These are phyloP conservation scores for Alternaria dauci DNA, from an alignment of 2,329 filamentous ascomycete genomes.

Conservation along the genomic window DNA sequence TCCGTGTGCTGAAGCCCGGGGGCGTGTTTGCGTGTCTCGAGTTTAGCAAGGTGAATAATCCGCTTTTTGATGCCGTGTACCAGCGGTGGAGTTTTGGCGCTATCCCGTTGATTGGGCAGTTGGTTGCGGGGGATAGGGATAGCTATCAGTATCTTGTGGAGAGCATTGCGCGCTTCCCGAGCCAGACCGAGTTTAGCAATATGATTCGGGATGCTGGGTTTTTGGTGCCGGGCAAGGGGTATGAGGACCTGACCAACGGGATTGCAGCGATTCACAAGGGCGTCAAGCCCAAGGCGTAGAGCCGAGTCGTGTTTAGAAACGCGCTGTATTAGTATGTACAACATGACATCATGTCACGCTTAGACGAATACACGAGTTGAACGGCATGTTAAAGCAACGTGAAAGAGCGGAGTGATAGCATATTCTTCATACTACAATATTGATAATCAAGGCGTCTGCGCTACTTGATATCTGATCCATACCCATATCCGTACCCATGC, in stretches of 20 bases:
- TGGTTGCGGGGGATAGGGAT: conserved; percentile 91
- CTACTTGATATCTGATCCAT: background rate
- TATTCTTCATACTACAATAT: conserved; percentile 7
- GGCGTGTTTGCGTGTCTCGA: conserved; percentile 97
- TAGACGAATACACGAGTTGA: conserved; percentile 3
- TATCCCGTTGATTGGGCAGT: conserved; percentile 92
- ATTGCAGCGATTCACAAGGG: conserved; percentile 97
- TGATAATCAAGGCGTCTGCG: background rate
- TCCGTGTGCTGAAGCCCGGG: conserved; percentile 88
- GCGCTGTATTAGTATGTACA: background rate
- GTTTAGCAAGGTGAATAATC: conserved; percentile 85
- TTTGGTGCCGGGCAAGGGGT: conserved; percentile 73
- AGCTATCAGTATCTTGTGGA: conserved; percentile 99
- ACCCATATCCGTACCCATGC: background rate
- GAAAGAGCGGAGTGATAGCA: conserved; percentile 11
- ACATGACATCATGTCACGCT: background rate
- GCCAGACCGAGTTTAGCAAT: conserved; percentile 80
- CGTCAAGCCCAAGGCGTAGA: conserved; percentile 71
- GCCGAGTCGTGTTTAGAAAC: background rate
- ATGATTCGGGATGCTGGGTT: conserved; percentile 91
- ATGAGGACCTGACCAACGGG: conserved; percentile 89
- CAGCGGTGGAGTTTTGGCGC: conserved; percentile 95
- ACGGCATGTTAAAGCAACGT: background rate
- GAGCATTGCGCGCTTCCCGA: conserved; percentile 93
- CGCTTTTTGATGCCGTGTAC: conserved; percentile 83